A percentile compares a stretch with the other conserved stretches of the same genome.
These are phyloP conservation scores for Neurospora sp. DNA, from an alignment of 495 filamentous ascomycete species.

Conservation along the genomic window DNA sequence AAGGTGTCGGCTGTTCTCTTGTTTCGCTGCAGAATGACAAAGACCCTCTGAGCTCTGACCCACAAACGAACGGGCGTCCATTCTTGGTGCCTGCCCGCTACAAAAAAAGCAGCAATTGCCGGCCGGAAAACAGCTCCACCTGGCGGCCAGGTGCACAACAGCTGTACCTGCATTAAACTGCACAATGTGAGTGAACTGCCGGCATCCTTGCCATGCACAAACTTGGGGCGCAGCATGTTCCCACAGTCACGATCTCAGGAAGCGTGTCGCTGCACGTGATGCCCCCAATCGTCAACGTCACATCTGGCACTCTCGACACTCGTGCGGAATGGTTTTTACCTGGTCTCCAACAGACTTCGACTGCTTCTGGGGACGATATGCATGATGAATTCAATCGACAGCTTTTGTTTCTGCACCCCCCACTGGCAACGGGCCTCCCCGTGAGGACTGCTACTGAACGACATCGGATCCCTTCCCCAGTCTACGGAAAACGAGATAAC, in stretches of 20 bases:
- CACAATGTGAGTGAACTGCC: neutral
- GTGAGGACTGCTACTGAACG: neutral
- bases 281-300: neutral
- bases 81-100: neutral
- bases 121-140: neutral
- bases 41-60: neutral
- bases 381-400: no score
- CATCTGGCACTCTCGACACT: neutral
- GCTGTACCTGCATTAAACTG: neutral
- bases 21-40: neutral
- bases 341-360: neutral
- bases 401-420: no score
- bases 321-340: neutral
- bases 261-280: neutral
- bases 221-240: neutral
- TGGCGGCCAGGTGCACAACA: neutral
- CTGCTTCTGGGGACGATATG: neutral
- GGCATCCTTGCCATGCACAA: neutral
- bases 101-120: neutral
- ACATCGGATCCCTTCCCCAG: neutral
- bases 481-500: neutral
- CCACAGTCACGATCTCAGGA: neutral
- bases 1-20: neutral
- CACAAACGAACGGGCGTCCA: neutral
- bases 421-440: no score